Base-by-base conservation (phyloP, 2,329 filamentous ascomycete genomes). In the Sporothrix luriei region DNA sequence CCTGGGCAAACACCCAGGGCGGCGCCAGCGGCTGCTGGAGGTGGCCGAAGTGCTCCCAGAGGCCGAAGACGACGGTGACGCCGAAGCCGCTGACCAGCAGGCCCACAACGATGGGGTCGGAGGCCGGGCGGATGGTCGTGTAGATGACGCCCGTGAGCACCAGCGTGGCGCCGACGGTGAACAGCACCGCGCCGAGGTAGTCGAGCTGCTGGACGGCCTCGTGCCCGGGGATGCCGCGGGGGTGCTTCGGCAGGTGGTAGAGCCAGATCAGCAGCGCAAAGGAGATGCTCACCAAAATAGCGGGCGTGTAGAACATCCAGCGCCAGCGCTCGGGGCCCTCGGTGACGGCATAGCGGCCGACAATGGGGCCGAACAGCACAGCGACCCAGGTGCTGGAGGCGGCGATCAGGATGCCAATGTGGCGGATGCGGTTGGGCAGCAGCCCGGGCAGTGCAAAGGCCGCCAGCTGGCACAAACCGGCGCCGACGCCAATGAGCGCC, bases 371-470 rank as follows among this genome's bases (percentile, higher is more conserved):
- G 9, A 83, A 77, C 29, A 83, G 78, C 10, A 84, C 81, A 1
- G 80, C 78, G 64, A 84, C 75, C 68, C 80, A 82, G 6, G 81
- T 79, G 1, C 77, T 78, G 19, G 78, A 72, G 73, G 81, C 80
- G 4, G 81, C 80, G 48, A 83, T 75, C 0, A 80, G 78, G 66
- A 82, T 78, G 48, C 78, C 79, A n/a, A 79, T 80, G 71, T 82
- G 80, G 65, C 81, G 74, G 79, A 80, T 83, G 72, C 83, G 83
- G 74, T 83, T 83, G 0, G 81, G 81, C 1, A 84, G 77, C 14
- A 84, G 77, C 72, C 83, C 81, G 10, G 81, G 80, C 3, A 83
- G 77, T 4, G 79, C 80, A 72, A 83, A 81, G 54, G 80, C 80
- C n/a, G 79, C 81, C 67, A 81, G 75, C 73, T 82, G 80, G 52